Conservation (phyloP, 345 rosid genomes). For the Hypericum perforatum region DNA sequence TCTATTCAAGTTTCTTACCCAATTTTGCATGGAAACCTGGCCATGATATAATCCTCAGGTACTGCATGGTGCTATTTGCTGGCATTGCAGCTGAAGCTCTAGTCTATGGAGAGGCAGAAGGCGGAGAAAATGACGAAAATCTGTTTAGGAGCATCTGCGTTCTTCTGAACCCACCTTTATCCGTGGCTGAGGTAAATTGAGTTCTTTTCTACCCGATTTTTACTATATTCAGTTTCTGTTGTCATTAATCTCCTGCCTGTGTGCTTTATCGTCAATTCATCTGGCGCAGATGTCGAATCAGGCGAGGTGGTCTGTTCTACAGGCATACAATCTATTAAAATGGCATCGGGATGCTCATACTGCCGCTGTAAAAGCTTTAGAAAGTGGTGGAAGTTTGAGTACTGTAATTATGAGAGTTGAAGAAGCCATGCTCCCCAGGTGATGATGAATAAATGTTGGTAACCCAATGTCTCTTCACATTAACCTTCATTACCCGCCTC, state of each 20-base stretch:
- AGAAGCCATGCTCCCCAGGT: slow-evolving; percentile 50
- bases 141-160: slow-evolving; percentile 77
- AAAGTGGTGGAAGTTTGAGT: slow-evolving; percentile 68
- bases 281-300: slow-evolving; percentile 85
- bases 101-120: slow-evolving; percentile 87
- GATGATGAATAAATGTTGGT: slow-evolving; percentile 14
- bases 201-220: slow-evolving; percentile 3
- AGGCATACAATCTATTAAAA: slow-evolving; percentile 80
- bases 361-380: slow-evolving; percentile 75
- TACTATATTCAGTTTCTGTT: neutral
- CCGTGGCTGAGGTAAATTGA: slow-evolving; percentile 53
- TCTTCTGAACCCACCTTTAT: slow-evolving; percentile 71
- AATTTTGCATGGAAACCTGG: slow-evolving; percentile 4
- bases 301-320: slow-evolving; percentile 88
- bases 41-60: slow-evolving; percentile 35
- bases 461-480: neutral
- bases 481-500: slow-evolving; percentile 3
- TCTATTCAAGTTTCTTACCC: neutral
- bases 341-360: slow-evolving; percentile 75
- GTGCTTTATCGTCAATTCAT: neutral
- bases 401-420: slow-evolving; percentile 65
- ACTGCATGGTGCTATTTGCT: slow-evolving; percentile 89
- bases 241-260: neutral
- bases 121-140: slow-evolving; percentile 96
- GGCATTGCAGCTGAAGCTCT: slow-evolving; percentile 97